A percentile compares a stretch with the other conserved stretches of the same genome.
Evolutionary conservation across 2,329 filamentous ascomycete genomes (phyloP).

Genomic region (Sphaceloma murrayae): DNA sequence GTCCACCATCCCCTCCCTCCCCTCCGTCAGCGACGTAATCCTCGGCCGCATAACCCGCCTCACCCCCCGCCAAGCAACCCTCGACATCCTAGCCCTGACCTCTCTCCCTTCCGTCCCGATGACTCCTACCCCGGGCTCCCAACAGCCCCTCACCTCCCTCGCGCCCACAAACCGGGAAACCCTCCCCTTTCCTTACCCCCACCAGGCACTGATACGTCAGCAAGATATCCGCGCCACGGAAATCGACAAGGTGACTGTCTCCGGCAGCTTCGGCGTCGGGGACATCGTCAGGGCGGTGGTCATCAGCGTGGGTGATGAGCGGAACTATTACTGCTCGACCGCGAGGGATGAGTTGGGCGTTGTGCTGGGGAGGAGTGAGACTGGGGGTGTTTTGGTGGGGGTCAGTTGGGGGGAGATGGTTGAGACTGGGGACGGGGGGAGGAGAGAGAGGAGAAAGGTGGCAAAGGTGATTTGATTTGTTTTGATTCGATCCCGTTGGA

Average conservation of each 20-base stretch:
- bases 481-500: background rate
- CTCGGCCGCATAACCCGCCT: conserved; percentile 80
- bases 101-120: conserved; percentile 30
- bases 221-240: conserved; percentile 93
- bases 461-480: conserved; percentile 71
- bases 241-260: conserved; percentile 86
- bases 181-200: conserved; percentile 22
- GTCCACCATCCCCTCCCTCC: conserved; percentile 57
- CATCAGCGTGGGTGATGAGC: conserved; percentile 77
- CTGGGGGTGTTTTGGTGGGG: conserved; percentile 71
- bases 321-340: conserved; percentile 90
- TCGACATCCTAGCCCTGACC: conserved; percentile 70
- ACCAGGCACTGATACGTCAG: conserved; percentile 29
- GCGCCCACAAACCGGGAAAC: background rate
- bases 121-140: conserved; percentile 30
- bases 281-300: conserved; percentile 84
- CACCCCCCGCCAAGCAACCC: conserved; percentile 71
- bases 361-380: conserved; percentile 82
- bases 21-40: conserved; percentile 69
- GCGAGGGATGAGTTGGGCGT: conserved; percentile 86
- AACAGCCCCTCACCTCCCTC: conserved; percentile 14
- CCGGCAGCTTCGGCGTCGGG: conserved; percentile 83
- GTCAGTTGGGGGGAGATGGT: conserved; percentile 92
- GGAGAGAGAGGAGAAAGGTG: conserved; percentile 75
- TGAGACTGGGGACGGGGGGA: conserved; percentile 65